Evolutionary conservation across 768 basidiomycete genomes (phyloP), one percentile per base, ranked within the genome.

Genomic region (Russula ochroleuca): DNA sequence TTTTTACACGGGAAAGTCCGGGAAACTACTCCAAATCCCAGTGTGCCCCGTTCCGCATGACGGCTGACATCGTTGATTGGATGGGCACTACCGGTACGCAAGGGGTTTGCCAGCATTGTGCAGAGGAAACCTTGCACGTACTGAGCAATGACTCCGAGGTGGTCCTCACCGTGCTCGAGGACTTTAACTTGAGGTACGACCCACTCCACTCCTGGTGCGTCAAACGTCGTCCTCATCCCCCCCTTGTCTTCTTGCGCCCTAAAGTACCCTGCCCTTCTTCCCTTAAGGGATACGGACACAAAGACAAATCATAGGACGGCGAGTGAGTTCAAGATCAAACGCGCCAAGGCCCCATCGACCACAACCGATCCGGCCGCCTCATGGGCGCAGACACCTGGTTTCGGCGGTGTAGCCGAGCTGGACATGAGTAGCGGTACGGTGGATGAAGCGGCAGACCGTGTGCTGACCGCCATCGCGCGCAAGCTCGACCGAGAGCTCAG

Each of bases 121-220:
- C 93, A 1, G 94, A 99, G 75, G 92, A 98, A 74, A 97, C 95
- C 0, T 75, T 99, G 8, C 85, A 94, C 14, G 96, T 99, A 5
- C 78, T 98, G 38, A 83, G 95, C 13, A 86, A 89, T 41, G 83
- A 86, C 11, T 91, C 92, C 0, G 89, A 87, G 38, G 85, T 96
- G 50, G 87, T 99, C 70, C 85, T 94, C 82, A 98, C 95, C 0
- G 90, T 99, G 4, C 80, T 99, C 41, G 95, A 97, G 70, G 96
- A 98, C 15, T 97, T 98, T 84, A 93, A 91, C n/a, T n/a, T n/a
- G n/a, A n/a, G n/a, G 73, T 85, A 96, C 71, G 96, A 99, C 73
- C 96, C 97, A 5, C 80, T 99, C 21, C 91, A 98, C 69, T 87
- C 85, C 35, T 98, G 96, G 95, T 93, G 54, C 40, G 84, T 68